Evolutionary conservation across 1,284 basidiomycete genomes (phyloP), one percentile per base, ranked within the genome.

Genomic region (Ceratorhiza oryzae-sativae): DNA sequence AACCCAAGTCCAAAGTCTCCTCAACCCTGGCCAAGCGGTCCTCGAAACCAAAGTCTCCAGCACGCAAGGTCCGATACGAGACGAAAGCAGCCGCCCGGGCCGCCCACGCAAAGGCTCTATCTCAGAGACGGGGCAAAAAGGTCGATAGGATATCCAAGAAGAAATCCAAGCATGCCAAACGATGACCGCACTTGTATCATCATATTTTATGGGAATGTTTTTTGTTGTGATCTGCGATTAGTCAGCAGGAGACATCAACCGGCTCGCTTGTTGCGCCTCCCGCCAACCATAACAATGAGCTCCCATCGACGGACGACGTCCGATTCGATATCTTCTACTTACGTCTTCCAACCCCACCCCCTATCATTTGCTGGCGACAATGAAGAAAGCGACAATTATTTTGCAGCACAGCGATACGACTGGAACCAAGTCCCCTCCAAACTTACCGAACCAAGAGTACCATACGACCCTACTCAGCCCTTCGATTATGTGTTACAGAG

Each of bases 81-180:
- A 89, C 86, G 3, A 89, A 87, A 76, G 84, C 84, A 27, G 88
- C 83, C 12, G 83, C 90, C 56, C 85, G 84, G 73, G 78, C 80
- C 27, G 86, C 51, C 5, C 67, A 70, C 42, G 53, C 32, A 36
- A 70, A 70, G 34, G 36, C 53, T 9, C 39, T 70, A 25, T 25
- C 20, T 12, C 53, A 70, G n/a, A 9, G 67, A 15, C 3, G 67
- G 25, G 41, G 53, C 18, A 39, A 45, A 20, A 70, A 70, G 20
- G 41, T 23, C 8, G 41, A 58, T 12, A 30, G 67, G 15, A 23
- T 70, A 36, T 23, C 53, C 20, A 59, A 59, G 18, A 27, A 46
- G 20, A 18, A n/a, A n/a, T 20, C 51, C 53, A 68, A 68, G 39
- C 42, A 49, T 42, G 12, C 51, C 6, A 56, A 51, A 32, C 25